Evolutionary conservation across 768 basidiomycete genomes (phyloP), one percentile per base, ranked within the genome.

Genomic region (Dioszegia hungarica): DNA sequence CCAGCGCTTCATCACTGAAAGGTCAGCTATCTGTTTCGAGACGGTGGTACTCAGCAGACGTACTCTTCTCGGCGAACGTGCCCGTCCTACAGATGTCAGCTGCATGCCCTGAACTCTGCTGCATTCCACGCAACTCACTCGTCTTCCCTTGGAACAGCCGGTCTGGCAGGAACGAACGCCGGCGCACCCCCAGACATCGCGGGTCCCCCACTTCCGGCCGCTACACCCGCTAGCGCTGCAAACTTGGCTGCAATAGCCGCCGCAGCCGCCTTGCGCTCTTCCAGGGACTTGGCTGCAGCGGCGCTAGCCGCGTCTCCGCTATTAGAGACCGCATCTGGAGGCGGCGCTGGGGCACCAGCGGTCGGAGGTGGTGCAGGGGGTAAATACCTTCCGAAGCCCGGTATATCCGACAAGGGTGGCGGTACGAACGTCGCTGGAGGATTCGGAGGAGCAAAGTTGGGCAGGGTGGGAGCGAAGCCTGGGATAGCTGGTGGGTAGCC

Each of bases 1-100:
- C 89, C 88, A 93, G 78, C 92, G 95, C 2, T 88, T 89, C 91
- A 95, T 94, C 64, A 94, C 74, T 75, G 53, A 24, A 24, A 1
- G 1, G 43, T 63, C 53, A 68, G 51, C 59, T 29, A 44, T 15
- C n/a, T 24, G 24, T 25, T 27, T 17, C 31, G 2, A 48, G 20
- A 14, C 27, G 1, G 2, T 19, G 27, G 14, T 24, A 4, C 20
- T 11, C 27, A 46, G 25, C 14, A 8, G 27, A 59, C 74, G 64
- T 20, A 73, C 75, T 72, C 57, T 68, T 68, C 56, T 68, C 71
- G 19, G 68, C 71, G 34, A 69, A 72, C 2, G 74, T 63, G 6
- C 61, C 66, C 22, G 48, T 58, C 28, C 59, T 54, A 24, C n/a
- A 61, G 51, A 28, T 3, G 38, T 50, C 48, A 60, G 47, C 41